Evolutionary conservation across 306 rosid species (phyloP).

Genomic region (Cucumis hystrix): DNA sequence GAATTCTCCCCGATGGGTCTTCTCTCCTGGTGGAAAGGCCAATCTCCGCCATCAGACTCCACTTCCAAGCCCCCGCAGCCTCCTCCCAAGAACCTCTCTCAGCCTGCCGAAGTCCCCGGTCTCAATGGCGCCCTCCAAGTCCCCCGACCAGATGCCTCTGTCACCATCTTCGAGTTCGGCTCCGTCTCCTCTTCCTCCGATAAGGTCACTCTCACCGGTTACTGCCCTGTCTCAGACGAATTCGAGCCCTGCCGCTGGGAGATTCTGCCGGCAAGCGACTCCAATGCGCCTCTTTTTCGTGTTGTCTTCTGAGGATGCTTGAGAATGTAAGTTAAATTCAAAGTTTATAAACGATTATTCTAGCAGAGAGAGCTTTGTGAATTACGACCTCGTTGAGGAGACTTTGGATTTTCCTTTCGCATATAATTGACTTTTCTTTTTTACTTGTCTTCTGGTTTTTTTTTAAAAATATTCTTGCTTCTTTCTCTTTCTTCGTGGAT

Average conservation of each 20-base stretch:
- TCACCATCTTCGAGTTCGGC: constrained; percentile 77
- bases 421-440: neutral
- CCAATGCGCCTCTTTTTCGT: constrained; percentile 89
- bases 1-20: constrained; percentile 42
- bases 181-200: constrained; percentile 59
- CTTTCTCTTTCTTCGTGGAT: neutral
- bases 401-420: neutral
- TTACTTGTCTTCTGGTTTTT: neutral
- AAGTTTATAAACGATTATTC: neutral
- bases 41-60: constrained; percentile 10
- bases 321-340: neutral
- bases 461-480: neutral
- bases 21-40: constrained; percentile 66
- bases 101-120: constrained; percentile 36
- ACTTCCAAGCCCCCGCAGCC: constrained; percentile 17
- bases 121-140: constrained; percentile 84
- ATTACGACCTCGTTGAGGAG: neutral
- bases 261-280: constrained; percentile 54
- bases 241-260: constrained; percentile 99
- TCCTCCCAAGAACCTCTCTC: neutral
- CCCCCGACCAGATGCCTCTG: constrained; percentile 32
- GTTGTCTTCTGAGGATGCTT: constrained; percentile 39
- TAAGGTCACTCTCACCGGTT: constrained; percentile 79
- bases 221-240: constrained; percentile 89
- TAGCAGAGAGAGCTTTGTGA: neutral